Conservation (phyloP, 441 rosid species). For the Metrosideros polymorpha region DNA sequence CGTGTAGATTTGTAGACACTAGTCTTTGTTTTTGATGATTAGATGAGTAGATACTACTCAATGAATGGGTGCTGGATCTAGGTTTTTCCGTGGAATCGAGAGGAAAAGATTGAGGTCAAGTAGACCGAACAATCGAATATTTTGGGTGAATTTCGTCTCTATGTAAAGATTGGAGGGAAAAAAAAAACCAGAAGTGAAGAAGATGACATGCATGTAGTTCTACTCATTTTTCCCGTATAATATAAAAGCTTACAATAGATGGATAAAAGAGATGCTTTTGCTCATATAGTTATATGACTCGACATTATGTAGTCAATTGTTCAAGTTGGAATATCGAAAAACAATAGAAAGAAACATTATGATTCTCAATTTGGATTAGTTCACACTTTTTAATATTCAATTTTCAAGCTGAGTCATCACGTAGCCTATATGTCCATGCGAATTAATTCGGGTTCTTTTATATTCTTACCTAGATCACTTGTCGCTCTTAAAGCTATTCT, state of each 20-base stretch:
- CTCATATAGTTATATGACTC: background rate
- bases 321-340: background rate
- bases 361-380: background rate
- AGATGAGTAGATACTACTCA: background rate
- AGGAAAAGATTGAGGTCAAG: background rate
- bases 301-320: background rate
- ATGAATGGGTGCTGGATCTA: background rate
- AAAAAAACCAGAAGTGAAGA: background rate
- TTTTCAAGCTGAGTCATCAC: background rate
- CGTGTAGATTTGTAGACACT: background rate
- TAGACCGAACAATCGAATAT: background rate
- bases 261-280: background rate
- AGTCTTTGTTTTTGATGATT: background rate
- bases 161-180: fast-evolving
- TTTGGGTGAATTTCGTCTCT: background rate
- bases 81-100: background rate
- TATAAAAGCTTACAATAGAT: background rate
- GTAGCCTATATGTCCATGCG: background rate
- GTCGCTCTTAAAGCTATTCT: background rate
- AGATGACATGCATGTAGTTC: background rate
- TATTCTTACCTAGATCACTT: background rate
- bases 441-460: background rate
- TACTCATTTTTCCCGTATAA: background rate
- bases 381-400: background rate
- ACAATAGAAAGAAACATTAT: background rate